Conservation (phyloP, 495 filamentous ascomycete genomes). For the Penicillium bovifimosum region DNA sequence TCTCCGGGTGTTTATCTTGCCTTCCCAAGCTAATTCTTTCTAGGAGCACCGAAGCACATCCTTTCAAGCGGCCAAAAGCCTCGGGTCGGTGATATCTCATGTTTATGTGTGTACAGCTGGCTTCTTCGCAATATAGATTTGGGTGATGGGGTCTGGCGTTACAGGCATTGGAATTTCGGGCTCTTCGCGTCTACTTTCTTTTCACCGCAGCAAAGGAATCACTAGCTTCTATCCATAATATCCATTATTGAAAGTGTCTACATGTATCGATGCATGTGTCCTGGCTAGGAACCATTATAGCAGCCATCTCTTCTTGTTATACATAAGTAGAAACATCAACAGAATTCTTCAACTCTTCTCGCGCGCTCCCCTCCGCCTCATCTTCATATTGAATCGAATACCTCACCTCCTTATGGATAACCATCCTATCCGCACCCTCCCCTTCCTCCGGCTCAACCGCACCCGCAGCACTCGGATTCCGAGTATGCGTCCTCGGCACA, state of each 20-base stretch:
- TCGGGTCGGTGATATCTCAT: background rate
- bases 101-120: background rate
- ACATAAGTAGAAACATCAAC: slow-evolving; percentile 18
- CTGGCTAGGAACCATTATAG: too few species aligned
- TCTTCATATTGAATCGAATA: slow-evolving; percentile 34
- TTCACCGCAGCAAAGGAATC: background rate
- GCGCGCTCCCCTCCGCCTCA: slow-evolving; percentile 7
- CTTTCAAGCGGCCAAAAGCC: slow-evolving; percentile 48
- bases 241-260: too few species aligned
- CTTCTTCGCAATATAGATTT: background rate
- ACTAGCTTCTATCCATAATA: background rate
- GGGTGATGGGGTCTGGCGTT: background rate
- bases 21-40: background rate
- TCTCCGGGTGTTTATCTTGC: background rate
- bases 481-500: slow-evolving; percentile 17
- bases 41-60: slow-evolving; percentile 74
- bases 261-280: too few species aligned
- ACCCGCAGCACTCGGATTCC: slow-evolving; percentile 20
- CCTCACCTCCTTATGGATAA: slow-evolving; percentile 43
- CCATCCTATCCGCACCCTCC: slow-evolving; percentile 35
- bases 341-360: slow-evolving; percentile 2
- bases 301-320: background rate
- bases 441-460: slow-evolving; percentile 10
- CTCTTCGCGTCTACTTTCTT: background rate
- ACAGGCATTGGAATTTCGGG: background rate